Evolutionary conservation across 2,329 filamentous ascomycete species (phyloP).

Genomic region (Beauveria scarabaeidicola): DNA sequence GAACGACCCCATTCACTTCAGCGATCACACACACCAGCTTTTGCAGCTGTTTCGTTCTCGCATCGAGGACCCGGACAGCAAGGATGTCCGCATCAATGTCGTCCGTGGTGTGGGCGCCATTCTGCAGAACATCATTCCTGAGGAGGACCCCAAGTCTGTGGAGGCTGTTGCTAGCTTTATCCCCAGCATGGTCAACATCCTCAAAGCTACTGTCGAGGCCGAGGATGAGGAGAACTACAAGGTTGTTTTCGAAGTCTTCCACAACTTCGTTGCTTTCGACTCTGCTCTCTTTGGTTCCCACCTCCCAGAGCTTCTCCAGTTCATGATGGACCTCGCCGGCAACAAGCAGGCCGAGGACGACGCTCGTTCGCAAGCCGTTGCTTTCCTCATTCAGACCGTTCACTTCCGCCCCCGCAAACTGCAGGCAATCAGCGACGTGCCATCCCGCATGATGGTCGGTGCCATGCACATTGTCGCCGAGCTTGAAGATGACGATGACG

Average conservation of each 20-base stretch:
- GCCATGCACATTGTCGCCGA: conserved; percentile 85
- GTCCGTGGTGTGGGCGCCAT: conserved; percentile 83
- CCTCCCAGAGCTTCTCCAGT: conserved; percentile 81
- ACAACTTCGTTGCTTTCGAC: conserved; percentile 86
- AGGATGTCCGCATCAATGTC: conserved; percentile 90
- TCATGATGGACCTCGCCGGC: conserved; percentile 82
- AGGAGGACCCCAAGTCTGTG: conserved; percentile 69
- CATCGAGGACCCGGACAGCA: conserved; percentile 82
- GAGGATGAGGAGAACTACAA: conserved; percentile 81
- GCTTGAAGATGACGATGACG: conserved; percentile 66
- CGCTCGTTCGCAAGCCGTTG: conserved; percentile 78
- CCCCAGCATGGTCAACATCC: conserved; percentile 79
- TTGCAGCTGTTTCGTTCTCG: conserved; percentile 79
- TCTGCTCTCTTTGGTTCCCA: conserved; percentile 73
- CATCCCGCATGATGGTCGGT: conserved; percentile 78
- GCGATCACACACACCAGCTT: conserved; percentile 69
- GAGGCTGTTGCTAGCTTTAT: conserved; percentile 71
- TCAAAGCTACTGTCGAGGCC: conserved; percentile 73
- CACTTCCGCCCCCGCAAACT: conserved; percentile 93
- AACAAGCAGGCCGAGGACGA: conserved; percentile 76
- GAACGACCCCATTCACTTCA: conserved; percentile 75
- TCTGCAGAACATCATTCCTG: conserved; percentile 77
- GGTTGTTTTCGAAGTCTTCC: conserved; percentile 93
- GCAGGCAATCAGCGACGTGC: conserved; percentile 76
- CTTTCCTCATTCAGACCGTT: conserved; percentile 88